Evolutionary conservation across 352 stramenopile species (phyloP), one percentile per base, ranked within the genome.

Genomic region (Pythium apleroticum): DNA sequence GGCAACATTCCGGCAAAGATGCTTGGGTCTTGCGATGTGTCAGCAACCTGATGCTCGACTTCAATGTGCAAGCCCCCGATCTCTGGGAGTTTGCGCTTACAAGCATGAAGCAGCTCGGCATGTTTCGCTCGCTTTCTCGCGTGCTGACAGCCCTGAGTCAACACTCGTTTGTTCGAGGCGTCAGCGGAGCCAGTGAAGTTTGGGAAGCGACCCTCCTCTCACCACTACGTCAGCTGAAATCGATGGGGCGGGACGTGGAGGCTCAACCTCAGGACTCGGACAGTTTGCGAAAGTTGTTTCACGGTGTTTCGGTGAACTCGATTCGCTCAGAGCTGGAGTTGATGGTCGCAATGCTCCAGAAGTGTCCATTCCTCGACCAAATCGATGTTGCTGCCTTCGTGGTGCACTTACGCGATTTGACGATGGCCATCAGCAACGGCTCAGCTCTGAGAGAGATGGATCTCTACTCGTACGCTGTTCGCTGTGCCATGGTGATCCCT

Each of bases 331-430:
- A 77, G 30, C 61, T 80, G 17, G 57, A 73, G 35, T 31, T 56
- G 30, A 68, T 78, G 52, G 74, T 81, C 7, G 31, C 59, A 14
- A 65, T 75, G 55, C 71, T 81, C 15, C 71, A 78, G 33, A 73
- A 75, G 25, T 78, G 74, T 41, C 71, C 72, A 25, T 78, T 81
- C 53, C 66, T 81, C 33, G 68, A 81, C n/a, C 64, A 69, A 22
- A 66, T 81, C 33, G 72, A 81, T 52, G 64, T 81, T n/a, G 39
- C 57, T n/a, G 56, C 53, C 30, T 69, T 81, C 57, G 72, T 78
- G 3, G 52, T 74, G 4, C 45, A 65, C 22, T 37, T 77, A 5
- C 61, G 67, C 7, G 71, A 77, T 31, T 50, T 77, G 24, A 64
- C 52, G 19, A 25, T 70, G 2, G 22, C 37, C 0, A 45, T 27